Evolutionary conservation across 352 stramenopile species (phyloP), one percentile per base, ranked within the genome.

Genomic region (Pythium pyrilobum): DNA sequence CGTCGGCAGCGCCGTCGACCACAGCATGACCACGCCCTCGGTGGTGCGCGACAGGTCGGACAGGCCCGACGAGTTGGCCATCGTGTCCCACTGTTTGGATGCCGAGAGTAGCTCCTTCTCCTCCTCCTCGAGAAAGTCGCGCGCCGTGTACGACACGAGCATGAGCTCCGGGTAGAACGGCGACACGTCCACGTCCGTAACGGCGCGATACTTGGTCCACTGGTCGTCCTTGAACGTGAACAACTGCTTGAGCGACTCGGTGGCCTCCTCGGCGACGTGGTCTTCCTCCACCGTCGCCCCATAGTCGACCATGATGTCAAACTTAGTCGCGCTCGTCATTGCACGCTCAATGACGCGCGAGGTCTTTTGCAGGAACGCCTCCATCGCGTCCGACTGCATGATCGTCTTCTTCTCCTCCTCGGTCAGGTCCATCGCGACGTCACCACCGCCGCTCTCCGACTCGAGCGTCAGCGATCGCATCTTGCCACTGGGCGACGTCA

Each of bases 301-400:
- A 40, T 95, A 95, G 56, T 95, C 84, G 33, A 90, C 62, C 81
- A 91, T 92, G 37, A 92, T 83, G 48, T 95, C 84, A 53, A 72
- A 92, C 58, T 87, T 87, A 57, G 65, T 80, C 0, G 80, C 73
- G 41, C 76, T 87, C 44, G 72, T 84, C n/a, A 95, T 51, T 15
- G 80, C 84, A 5, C 84, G 79, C 40, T 95, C 84, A 61, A 95
- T 87, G 13, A 92, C 71, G 6, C 76, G 74, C 20, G 81, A 91
- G 9, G 84, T 76, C 62, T 86, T 89, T 23, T 54, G 71, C 32
- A 95, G 53, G 59, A 95, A 95, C 9, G 66, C 29, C 45, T 92
- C 83, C 77, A 94, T 87, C 8, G 51, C 69, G 12, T 90, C 79
- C 20, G 78, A 89, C 52, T 92, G 67, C 42, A 92, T 69, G 27